A percentile compares a stretch with the other conserved stretches of the same genome.
These are phyloP conservation scores for Aureobasidium melanogenum DNA, from an alignment of 2,329 filamentous ascomycete species.

Conservation along the genomic window DNA sequence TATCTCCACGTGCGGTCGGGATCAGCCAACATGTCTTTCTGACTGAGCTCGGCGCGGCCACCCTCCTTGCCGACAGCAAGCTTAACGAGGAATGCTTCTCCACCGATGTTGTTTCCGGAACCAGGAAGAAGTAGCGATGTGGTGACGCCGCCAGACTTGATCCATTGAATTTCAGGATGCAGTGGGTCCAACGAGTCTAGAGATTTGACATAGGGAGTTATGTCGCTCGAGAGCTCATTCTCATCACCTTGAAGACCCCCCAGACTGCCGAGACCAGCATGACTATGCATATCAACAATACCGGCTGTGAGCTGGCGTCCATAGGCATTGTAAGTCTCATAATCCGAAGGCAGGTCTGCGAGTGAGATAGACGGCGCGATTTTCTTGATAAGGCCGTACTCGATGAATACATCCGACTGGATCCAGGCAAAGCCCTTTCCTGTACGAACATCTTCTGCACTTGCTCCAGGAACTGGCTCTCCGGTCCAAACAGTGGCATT, in stretches of 20 bases:
- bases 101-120: conserved; percentile 64
- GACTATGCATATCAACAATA: conserved; percentile 65
- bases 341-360: conserved; percentile 38
- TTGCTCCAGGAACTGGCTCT: conserved; percentile 47
- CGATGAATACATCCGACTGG: conserved; percentile 50
- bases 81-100: conserved; percentile 62
- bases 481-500: conserved; percentile 61
- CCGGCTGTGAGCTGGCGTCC: conserved; percentile 56
- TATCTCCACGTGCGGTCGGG: conserved; percentile 58
- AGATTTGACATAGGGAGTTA: conserved; percentile 59
- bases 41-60: conserved; percentile 55
- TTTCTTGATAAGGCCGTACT: conserved; percentile 51
- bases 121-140: conserved; percentile 59
- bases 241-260: conserved; percentile 49
- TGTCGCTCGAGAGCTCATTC: conserved; percentile 56
- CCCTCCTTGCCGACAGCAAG: conserved; percentile 53
- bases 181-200: conserved; percentile 56
- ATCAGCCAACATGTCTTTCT: conserved; percentile 55
- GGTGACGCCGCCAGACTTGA: conserved; percentile 66
- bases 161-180: conserved; percentile 57
- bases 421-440: conserved; percentile 55
- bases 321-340: conserved; percentile 47
- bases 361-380: conserved; percentile 40
- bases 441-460: conserved; percentile 44
- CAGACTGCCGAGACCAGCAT: conserved; percentile 52